These are phyloP conservation scores for Huntiella savannae DNA, from an alignment of 2,329 filamentous ascomycete species.

Conservation along the genomic window DNA sequence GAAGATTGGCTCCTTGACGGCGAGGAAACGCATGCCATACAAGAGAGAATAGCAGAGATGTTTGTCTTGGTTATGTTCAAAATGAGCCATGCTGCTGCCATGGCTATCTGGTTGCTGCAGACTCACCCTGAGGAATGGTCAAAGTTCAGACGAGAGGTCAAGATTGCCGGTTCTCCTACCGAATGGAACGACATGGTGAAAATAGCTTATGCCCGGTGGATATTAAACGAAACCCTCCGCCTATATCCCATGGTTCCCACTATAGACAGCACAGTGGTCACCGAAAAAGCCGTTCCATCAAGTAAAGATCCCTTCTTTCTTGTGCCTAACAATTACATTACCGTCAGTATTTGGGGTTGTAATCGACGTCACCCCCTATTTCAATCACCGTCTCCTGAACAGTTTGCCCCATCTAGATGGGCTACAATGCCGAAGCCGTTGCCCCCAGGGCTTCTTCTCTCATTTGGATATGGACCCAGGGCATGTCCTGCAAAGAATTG, in stretches of 20 bases:
- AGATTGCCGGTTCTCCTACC: not conserved
- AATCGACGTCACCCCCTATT: no score
- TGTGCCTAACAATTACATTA: no score
- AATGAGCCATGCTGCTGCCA: not conserved
- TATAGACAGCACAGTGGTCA: no score
- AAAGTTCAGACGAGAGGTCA: not conserved
- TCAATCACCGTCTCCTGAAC: not conserved
- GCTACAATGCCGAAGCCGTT: not conserved
- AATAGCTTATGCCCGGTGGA: slow-evolving; percentile 39
- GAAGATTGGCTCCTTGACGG: no score
- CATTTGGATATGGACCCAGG: slow-evolving; percentile 6
- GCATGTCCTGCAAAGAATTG: slow-evolving; percentile 6
- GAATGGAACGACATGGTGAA: slow-evolving; percentile 36
- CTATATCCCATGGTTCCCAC: slow-evolving; percentile 40
- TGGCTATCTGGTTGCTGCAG: not conserved
- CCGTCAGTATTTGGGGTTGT: no score
- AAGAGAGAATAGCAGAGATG: no score
- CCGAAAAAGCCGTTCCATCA: no score
- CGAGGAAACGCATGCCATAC: no score
- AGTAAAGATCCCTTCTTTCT: no score
- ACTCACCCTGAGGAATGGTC: not conserved
- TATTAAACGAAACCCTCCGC: slow-evolving; percentile 39
- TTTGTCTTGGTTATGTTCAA: no score
- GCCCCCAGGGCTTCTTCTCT: not conserved
- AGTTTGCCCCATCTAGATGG: slow-evolving; percentile 8